Percentiles rank a stretch among this genome's conserved stretches.
Conservation (phyloP, 2,329 filamentous ascomycete genomes). For the Lasiodiplodia hormozganensis region DNA sequence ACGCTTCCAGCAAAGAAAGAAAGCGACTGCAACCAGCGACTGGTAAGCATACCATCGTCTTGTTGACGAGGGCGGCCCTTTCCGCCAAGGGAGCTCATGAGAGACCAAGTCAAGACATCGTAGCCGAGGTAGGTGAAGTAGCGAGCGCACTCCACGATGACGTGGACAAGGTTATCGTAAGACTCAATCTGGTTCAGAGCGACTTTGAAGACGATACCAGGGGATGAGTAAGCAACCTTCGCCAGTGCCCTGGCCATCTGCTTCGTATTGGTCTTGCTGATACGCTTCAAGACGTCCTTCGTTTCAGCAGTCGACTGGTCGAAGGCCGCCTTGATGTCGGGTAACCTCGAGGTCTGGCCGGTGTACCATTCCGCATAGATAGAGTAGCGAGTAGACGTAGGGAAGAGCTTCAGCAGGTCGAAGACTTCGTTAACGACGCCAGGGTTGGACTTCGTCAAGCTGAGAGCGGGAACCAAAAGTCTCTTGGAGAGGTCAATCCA, state of each 20-base stretch:
- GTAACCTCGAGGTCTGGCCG: conserved; percentile 76
- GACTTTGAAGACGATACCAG: conserved; percentile 88
- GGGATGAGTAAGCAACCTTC: conserved; percentile 90
- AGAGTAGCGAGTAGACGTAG: conserved; percentile 77
- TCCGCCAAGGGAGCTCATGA: conserved; percentile 74
- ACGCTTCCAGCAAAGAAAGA: conserved; percentile 91
- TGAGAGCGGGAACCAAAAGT: conserved; percentile 85
- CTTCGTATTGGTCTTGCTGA: conserved; percentile 85
- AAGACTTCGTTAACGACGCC: conserved; percentile 86
- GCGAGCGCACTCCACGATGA: conserved; percentile 90
- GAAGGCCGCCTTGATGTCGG: conserved; percentile 81
- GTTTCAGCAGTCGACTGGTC: conserved; percentile 79
- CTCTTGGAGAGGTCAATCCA: conserved; percentile 88
- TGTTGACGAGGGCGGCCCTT: conserved; percentile 65
- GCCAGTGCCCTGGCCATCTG: conserved; percentile 87
- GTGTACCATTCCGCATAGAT: conserved; percentile 95
- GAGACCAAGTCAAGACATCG: conserved; percentile 90
- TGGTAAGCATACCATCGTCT: conserved; percentile 76
- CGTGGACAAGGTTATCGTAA: conserved; percentile 93
- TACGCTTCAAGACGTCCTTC: conserved; percentile 82
- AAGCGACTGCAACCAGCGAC: conserved; percentile 88
- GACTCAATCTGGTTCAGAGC: conserved; percentile 90
- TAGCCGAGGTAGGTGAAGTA: conserved; percentile 94
- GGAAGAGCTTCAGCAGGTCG: conserved; percentile 79
- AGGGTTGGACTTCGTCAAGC: conserved; percentile 83